Base-by-base conservation (phyloP, 306 rosid species). In the Vigna mungo region DNA sequence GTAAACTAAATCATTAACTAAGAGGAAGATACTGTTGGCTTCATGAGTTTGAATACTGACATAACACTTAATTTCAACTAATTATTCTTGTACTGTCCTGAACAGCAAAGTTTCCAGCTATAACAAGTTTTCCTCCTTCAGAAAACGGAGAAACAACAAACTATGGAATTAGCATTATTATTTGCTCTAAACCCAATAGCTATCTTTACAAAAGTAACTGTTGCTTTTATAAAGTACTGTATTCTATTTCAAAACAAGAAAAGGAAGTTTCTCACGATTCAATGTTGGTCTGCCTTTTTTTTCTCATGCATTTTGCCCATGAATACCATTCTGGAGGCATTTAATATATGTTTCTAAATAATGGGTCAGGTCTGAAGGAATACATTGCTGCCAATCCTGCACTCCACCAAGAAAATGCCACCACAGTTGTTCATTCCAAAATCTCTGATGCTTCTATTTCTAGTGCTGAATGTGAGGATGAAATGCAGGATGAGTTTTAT, bases 321-420 rank as follows among this genome's bases (percentile, higher is more conserved):
- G 73, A 60, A 46, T 81, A 39, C 54, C 51, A 54, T 54, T 78
- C 58, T 39, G 20, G 56, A 56, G 68, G 44, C 59, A 72, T 85
- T 81, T 44, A 30, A 80, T 84, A 60, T 37, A 64, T 32, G 69
- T 63, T 68, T 36, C 78, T 59, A 71, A 75, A 65, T 52, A 77
- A 65, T 80, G 71, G 23, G 70, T 84, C 90, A 95, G 98, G 97
- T 84, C 80, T 95, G 74, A 95, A 87, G 89, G 98, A 95, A 85
- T 92, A 89, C 75, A 85, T 92, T 15, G 91, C 88, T 54, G 97
- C 98, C 78, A 92, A 88, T 86, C 97, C 98, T 36, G 85, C 84
- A 67, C 89, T 95, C 66, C 84, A 75, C 68, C 61, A 51, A 47
- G 88, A 90, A 89, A 77, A 74, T 78, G 85, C 87, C 78, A 82